phyloP scores from a whole-genome alignment of 106 monocot genomes.

The Triglochin maritima region DNA sequence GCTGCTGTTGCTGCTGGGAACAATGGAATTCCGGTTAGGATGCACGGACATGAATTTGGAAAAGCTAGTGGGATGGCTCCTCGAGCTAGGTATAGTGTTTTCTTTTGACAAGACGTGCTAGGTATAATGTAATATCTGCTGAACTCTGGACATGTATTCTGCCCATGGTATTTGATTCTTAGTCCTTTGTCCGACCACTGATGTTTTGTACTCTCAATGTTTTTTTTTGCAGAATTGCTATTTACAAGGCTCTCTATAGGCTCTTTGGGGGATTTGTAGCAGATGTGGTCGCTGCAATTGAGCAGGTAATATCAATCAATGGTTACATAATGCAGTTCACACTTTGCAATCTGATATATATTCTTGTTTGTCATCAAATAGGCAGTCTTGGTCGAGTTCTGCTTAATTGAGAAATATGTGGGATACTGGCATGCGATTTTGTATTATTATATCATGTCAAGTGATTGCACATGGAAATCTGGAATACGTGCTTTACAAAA shows the following conservation, averaged over 20 bases:
- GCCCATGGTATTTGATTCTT: not conserved
- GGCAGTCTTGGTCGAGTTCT: no score
- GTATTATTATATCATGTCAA: no score
- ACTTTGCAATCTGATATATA: no score
- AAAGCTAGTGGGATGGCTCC: slow-evolving; percentile 99
- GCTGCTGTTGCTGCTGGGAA: slow-evolving; percentile 97
- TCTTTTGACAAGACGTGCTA: slow-evolving; percentile 24
- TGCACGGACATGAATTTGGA: slow-evolving; percentile 88
- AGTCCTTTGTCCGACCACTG: not conserved
- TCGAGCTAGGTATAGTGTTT: slow-evolving; percentile 9
- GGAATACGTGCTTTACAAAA: no score
- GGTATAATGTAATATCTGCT: slow-evolving; percentile 24
- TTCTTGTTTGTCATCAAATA: no score
- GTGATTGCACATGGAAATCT: no score
- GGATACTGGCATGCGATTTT: no score
- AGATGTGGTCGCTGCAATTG: slow-evolving; percentile 97
- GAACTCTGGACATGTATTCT: not conserved
- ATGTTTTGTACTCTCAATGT: slow-evolving; percentile 1
- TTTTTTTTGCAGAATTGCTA: slow-evolving; percentile 66
- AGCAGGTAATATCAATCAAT: slow-evolving; percentile 44
- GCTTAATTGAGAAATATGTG: no score
- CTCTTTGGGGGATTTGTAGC: slow-evolving; percentile 97
- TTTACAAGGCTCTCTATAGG: slow-evolving; percentile 92
- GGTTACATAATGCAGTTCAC: no score
- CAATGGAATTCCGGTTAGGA: slow-evolving; percentile 83